Evolutionary conservation across 2,329 filamentous ascomycete species (phyloP), one percentile per base, ranked within the genome.

Genomic region (Tothia fuscella): DNA sequence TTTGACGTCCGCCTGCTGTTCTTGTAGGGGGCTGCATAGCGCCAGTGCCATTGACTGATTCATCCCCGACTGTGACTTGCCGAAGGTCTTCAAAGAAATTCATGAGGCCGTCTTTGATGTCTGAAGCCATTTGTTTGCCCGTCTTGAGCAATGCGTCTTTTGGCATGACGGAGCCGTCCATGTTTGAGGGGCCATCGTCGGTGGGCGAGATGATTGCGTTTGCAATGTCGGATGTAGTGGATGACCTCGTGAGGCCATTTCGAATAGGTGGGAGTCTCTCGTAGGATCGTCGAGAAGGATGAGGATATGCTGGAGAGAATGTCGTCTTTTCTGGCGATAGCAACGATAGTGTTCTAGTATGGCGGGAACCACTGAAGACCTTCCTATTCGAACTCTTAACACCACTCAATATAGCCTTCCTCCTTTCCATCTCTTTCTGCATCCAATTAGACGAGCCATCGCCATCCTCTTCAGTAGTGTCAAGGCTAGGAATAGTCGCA

Each of bases 1-100:
- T 35, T 26, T 32, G 24, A 24, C 39, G 38, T 29, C 25, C 38
- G 10, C 25, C 25, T 32, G 36, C 34, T 9, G 13, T 33, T 41
- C 24, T 34, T 9, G 31, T 12, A 49, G 47, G 21, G 52, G 53
- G 20, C 29, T 34, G 21, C 33, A 21, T 17, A n/a, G n/a, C n/a
- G 17, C 9, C 20, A 24, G 20, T 17, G 26, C 38, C 29, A 20
- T 21, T 24, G 14, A 28, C 3, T 17, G 22, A 9, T 64, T 98
- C 91, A 42, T 98, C 91, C 19, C 91, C 91, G 5, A 98, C 87
- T 0, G 91, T 94, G 12, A 89, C 93, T 61, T 96, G 91, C 50
- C 88, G 75, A 36, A 98, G 77, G 56, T 98, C 91, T 58, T 96
- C 91, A 46, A 94, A 78, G 61, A 98, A 98, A 1, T 85, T 94